These are phyloP conservation scores for Exophiala sideris DNA, from an alignment of 2,329 filamentous ascomycete species.

Conservation along the genomic window DNA sequence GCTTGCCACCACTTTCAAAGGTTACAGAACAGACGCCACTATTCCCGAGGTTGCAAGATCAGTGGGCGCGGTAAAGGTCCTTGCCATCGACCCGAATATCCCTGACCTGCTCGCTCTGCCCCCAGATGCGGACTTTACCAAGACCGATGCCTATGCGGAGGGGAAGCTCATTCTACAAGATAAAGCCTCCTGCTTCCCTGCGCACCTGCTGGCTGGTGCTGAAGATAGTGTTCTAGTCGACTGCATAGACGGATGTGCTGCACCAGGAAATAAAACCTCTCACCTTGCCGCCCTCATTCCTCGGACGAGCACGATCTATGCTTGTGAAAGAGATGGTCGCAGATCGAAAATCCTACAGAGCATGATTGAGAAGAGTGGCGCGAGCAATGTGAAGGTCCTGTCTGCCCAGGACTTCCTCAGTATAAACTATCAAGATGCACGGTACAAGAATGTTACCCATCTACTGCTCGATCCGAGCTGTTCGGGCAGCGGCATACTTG, in stretches of 20 bases:
- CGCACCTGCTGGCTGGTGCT: constrained; percentile 71
- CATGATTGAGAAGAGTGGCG: constrained; percentile 79
- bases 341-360: constrained; percentile 74
- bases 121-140: constrained; percentile 67
- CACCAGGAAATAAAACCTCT: constrained; percentile 96
- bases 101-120: constrained; percentile 80
- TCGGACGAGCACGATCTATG: constrained; percentile 54
- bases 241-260: constrained; percentile 88
- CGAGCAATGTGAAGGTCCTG: constrained; percentile 64
- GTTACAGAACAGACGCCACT: constrained; percentile 54
- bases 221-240: constrained; percentile 58
- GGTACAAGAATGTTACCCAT: constrained; percentile 69
- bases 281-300: constrained; percentile 75
- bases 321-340: constrained; percentile 71
- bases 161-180: constrained; percentile 89
- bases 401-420: constrained; percentile 78
- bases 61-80: constrained; percentile 40
- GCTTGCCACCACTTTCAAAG: constrained; percentile 69
- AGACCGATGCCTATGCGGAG: constrained; percentile 66
- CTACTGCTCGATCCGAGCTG: constrained; percentile 91
- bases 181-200: constrained; percentile 95
- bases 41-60: constrained; percentile 56
- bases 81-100: constrained; percentile 73
- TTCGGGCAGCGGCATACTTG: constrained; percentile 91
- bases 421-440: constrained; percentile 61